Percentiles rank a stretch among this genome's conserved stretches.
Conservation (phyloP, 148 eudicot genomes). For the Spergularia marina region DNA sequence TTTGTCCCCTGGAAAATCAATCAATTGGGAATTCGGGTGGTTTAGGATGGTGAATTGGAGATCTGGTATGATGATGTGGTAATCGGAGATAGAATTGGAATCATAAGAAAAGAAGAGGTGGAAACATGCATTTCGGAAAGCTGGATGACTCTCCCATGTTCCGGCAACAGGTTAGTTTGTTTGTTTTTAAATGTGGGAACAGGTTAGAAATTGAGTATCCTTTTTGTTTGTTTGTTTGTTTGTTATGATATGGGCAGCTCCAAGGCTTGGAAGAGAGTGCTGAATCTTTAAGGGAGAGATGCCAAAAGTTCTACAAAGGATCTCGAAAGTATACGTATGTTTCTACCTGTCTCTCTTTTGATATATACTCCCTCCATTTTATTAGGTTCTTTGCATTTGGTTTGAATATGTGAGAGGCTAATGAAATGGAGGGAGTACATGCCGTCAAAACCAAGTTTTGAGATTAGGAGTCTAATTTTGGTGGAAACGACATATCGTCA, state of each 20-base stretch:
- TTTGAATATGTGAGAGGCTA: too few relatives aligned
- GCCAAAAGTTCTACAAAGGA: conserved; percentile 90
- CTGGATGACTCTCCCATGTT: conserved; percentile 99
- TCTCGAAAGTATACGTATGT: conserved; percentile 94
- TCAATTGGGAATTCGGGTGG: conserved; percentile 22
- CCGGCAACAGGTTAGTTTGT: conserved; percentile 71
- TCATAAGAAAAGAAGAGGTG: background rate
- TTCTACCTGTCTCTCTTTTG: background rate
- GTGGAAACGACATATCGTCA: too few relatives aligned
- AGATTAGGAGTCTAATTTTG: too few relatives aligned
- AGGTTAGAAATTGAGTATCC: too few relatives aligned
- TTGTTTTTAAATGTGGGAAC: background rate
- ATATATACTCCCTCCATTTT: too few relatives aligned
- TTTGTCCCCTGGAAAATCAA: background rate
- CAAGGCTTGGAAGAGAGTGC: conserved; percentile 91
- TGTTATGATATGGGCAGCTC: too few relatives aligned
- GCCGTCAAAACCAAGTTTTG: too few relatives aligned
- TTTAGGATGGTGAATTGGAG: conserved; percentile 20
- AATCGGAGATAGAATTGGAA: too few relatives aligned
- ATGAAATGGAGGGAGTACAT: too few relatives aligned
- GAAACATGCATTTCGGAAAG: conserved; percentile 82
- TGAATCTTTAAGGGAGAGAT: conserved; percentile 84
- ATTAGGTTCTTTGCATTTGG: too few relatives aligned
- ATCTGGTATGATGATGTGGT: conserved; percentile 26
- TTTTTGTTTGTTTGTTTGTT: too few relatives aligned